Evolutionary conservation across 1,284 basidiomycete genomes (phyloP), one percentile per base, ranked within the genome.

Genomic region (Schizopora paradoxa): DNA sequence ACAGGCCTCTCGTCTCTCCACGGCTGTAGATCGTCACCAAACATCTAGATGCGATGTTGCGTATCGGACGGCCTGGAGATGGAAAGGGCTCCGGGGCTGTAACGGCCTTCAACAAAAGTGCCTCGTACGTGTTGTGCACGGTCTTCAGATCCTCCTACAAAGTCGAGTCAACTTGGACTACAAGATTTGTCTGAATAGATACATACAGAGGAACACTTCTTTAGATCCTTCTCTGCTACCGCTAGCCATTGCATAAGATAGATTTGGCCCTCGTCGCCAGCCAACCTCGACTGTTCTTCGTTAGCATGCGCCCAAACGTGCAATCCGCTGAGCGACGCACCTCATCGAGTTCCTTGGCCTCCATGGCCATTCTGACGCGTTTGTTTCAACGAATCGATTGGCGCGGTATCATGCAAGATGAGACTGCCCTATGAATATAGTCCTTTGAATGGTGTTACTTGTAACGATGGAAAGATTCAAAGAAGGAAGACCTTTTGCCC

Each of bases 241-340:
- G 81, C 75, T 4, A 92, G 72, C 86, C 87, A 92, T 61, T 89
- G 83, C 54, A 91, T 83, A 13, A 91, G 62, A 57, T 88, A 87
- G 42, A 91, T 74, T 53, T 89, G 86, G 13, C 79, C 85, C 63
- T 84, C 84, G 47, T 91, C 89, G 37, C 76, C 79, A 4, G 74
- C 63, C 33, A 90, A 64, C 56, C 82, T 79, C n/a, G 76, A 69
- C 86, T 90, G 29, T n/a, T n/a, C n/a, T n/a, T n/a, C n/a, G n/a
- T n/a, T n/a, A n/a, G n/a, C n/a, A n/a, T n/a, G n/a, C n/a, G n/a
- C n/a, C n/a, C n/a, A n/a, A n/a, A n/a, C n/a, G n/a, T n/a, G n/a
- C n/a, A n/a, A n/a, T n/a, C n/a, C n/a, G n/a, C n/a, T n/a, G n/a
- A n/a, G n/a, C n/a, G n/a, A n/a, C n/a, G n/a, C n/a, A n/a, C n/a